Conservation (phyloP, 352 stramenopile species). For the Phytophthora sansomeana region DNA sequence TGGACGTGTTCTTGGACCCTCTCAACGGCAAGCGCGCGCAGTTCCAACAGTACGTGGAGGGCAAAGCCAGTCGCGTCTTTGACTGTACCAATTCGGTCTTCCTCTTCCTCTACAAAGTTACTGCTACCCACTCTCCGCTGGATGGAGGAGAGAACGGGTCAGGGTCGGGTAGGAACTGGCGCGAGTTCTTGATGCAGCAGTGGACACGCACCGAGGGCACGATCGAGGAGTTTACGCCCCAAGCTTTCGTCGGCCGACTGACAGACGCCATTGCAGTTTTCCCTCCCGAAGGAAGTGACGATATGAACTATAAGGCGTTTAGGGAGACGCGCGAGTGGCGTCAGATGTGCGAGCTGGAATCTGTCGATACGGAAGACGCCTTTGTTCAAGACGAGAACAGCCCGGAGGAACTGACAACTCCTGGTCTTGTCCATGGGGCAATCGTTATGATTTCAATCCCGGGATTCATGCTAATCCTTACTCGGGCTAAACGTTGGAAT, state of each 20-base stretch:
- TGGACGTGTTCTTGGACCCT: conserved; percentile 77
- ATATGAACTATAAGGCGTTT: conserved; percentile 18
- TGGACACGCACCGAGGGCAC: conserved; percentile 48
- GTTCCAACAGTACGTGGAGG: conserved; percentile 52
- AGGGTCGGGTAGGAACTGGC: conserved; percentile 40
- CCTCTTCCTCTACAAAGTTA: conserved; percentile 64
- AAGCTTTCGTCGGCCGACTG: conserved; percentile 69
- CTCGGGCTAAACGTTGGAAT: conserved; percentile 39
- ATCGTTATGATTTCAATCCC: conserved; percentile 36
- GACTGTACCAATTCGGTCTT: conserved; percentile 68
- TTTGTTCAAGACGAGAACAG: not conserved
- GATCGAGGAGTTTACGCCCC: conserved; percentile 68
- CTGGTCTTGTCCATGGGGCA: conserved; percentile 17
- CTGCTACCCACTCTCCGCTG: conserved; percentile 15
- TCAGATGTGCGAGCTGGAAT: conserved; percentile 38
- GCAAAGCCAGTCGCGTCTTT: conserved; percentile 40
- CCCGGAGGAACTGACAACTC: conserved; percentile 2
- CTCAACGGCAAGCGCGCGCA: conserved; percentile 72
- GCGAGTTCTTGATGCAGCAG: conserved; percentile 62
- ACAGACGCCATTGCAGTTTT: conserved; percentile 52
- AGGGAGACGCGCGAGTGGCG: conserved; percentile 36
- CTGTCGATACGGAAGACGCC: conserved; percentile 10
- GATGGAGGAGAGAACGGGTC: not conserved
- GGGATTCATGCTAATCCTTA: conserved; percentile 36
- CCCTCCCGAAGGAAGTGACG: conserved; percentile 14